Conservation (phyloP, 768 basidiomycete genomes). For the Suillus variegatus region DNA sequence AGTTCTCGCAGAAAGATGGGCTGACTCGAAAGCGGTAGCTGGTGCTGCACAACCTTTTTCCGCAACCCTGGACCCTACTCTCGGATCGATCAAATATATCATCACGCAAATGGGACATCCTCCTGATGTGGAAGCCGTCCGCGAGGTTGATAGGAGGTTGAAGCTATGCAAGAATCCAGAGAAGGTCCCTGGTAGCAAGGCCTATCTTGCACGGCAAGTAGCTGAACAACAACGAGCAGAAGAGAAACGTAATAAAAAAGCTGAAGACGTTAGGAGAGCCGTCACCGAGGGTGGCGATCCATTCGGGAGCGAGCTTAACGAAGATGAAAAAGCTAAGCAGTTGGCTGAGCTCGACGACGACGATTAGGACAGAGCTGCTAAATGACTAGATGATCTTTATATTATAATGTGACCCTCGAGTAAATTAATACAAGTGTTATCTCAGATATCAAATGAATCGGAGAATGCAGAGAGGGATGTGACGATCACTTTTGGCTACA, state of each 20-base stretch:
- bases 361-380: slow-evolving; percentile 24
- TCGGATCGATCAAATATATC: slow-evolving; percentile 51
- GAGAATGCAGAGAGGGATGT: slow-evolving; percentile 19
- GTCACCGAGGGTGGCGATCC: slow-evolving; percentile 59
- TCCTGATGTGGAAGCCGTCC: slow-evolving; percentile 82
- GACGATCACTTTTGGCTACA: slow-evolving; percentile 54
- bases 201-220: slow-evolving; percentile 71
- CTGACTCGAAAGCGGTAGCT: slow-evolving; percentile 38
- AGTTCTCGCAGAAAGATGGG: slow-evolving; percentile 62
- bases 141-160: slow-evolving; percentile 85
- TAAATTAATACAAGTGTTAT: slow-evolving; percentile 8
- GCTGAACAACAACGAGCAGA: slow-evolving; percentile 70
- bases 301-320: slow-evolving; percentile 59
- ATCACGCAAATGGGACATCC: slow-evolving; percentile 56
- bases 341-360: slow-evolving; percentile 55
- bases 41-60: slow-evolving; percentile 14
- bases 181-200: slow-evolving; percentile 88
- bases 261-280: slow-evolving; percentile 44
- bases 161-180: slow-evolving; percentile 94
- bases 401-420: slow-evolving; percentile 24
- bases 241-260: slow-evolving; percentile 68
- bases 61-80: slow-evolving; percentile 31
- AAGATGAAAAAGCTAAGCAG: slow-evolving; percentile 28
- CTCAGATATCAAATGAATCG: slow-evolving; percentile 27
- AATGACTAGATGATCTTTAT: slow-evolving; percentile 5